Evolutionary conservation across 306 rosid species (phyloP), one percentile per base, ranked within the genome.

Genomic region (Quercus suber): DNA sequence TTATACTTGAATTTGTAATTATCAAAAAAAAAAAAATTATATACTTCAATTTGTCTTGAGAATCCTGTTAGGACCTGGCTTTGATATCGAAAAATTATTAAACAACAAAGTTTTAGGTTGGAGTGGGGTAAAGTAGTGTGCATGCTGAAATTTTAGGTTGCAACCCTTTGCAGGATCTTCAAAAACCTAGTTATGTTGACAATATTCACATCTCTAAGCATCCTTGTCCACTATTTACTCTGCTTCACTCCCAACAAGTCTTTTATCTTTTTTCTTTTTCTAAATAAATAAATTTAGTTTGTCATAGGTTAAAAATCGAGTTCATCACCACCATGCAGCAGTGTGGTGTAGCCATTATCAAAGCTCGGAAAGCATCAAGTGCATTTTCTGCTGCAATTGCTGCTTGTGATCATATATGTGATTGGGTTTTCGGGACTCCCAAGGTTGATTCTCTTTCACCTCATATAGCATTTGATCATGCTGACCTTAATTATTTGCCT

Each of bases 321-420:
- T 92, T 95, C 87, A 92, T 92, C 82, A 23, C 88, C 87, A 81
- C 87, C 0, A 89, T 89, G 57, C 93, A 91, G 82, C 96, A 91
- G 81, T 89, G 93, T 12, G 93, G 96, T 0, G 90, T 90, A 0
- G 96, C 91, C 71, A 87, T 91, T 55, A 85, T 89, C 35, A 87
- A 84, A 79, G 93, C 96, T 69, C 75, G 91, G 80, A 91, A 91
- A 84, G 63, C 71, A 78, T 89, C 96, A 0, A 87, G 96, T 76
- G 93, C 96, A 43, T 61, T 89, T 28, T 91, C 96, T 68, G 93
- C 96, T 53, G 93, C 96, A 30, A 89, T 88, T 86, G 57, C 96
- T 60, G 93, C 96, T 71, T 91, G 93, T 79, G 96, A 91, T 89
- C 96, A 91, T 45, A 89, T 91, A 3, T 91, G 78, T 30, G 88